phyloP scores from a whole-genome alignment of 1,139 yeast genomes.

The Sugiyamaella xylanicola region DNA sequence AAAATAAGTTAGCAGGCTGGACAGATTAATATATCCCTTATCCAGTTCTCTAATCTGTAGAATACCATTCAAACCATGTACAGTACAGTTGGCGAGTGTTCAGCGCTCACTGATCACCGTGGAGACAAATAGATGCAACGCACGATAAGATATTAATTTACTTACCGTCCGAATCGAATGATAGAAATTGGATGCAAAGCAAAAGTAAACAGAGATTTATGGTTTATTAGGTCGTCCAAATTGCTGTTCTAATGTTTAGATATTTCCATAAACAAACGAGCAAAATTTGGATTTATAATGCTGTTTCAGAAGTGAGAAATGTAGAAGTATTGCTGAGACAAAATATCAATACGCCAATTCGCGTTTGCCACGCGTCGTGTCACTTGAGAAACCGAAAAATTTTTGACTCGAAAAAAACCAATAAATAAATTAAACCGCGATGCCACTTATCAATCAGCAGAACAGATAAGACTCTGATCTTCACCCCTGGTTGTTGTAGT shows the following conservation, averaged over 20 bases:
- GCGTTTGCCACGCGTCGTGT: conserved; percentile 3
- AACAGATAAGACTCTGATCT: neutral
- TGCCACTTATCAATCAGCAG: neutral
- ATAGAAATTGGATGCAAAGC: neutral
- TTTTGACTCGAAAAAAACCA: neutral
- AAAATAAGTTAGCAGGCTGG: neutral
- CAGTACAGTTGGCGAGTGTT: neutral
- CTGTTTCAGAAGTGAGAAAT: neutral
- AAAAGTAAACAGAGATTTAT: neutral
- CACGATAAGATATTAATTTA: neutral
- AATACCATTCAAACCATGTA: neutral
- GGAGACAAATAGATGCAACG: neutral
- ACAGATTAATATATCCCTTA: neutral
- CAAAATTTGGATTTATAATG: neutral
- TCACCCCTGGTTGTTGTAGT: neutral
- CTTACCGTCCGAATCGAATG: neutral
- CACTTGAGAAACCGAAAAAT: neutral
- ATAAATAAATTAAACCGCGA: neutral
- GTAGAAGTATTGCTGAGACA: neutral
- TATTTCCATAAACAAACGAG: neutral
- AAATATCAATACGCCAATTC: neutral
- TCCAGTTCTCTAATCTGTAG: neutral
- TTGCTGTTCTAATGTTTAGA: neutral
- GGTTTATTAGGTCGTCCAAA: neutral
- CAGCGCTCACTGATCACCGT: neutral